phyloP scores from a whole-genome alignment of 208 protist genomes.

The Crithidia thermophila region DNA sequence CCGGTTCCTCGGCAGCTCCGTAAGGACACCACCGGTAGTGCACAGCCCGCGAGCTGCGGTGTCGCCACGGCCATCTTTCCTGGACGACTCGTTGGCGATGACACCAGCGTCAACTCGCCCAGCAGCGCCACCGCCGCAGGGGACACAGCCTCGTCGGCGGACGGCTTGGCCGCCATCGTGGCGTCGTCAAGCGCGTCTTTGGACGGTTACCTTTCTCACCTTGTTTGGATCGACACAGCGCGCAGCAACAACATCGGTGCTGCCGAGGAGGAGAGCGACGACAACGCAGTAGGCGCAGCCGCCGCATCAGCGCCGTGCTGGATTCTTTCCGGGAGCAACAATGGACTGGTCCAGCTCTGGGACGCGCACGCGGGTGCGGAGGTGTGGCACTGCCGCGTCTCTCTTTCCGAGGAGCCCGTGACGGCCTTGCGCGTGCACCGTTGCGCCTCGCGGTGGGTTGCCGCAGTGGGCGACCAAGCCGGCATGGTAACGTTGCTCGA shows the following conservation, averaged over 20 bases:
- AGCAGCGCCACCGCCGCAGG: background rate
- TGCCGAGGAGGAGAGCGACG: background rate
- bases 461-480: slow-evolving; percentile 57
- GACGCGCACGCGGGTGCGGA: slow-evolving; percentile 56
- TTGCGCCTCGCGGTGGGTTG: slow-evolving; percentile 15
- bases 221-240: slow-evolving; percentile 11
- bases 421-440: slow-evolving; percentile 38
- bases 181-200: slow-evolving; percentile 9
- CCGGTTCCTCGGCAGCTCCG: background rate
- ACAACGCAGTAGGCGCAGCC: background rate
- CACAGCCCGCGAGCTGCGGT: background rate
- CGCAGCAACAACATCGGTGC: no score
- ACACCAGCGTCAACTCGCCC: background rate
- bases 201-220: slow-evolving; percentile 31
- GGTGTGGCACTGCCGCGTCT: slow-evolving; percentile 67
- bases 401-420: slow-evolving; percentile 55
- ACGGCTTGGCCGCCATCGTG: background rate
- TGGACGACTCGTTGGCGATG: slow-evolving; percentile 39
- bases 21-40: background rate
- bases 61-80: slow-evolving; percentile 52
- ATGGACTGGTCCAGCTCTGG: slow-evolving; percentile 87
- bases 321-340: slow-evolving; percentile 70
- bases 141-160: no score
- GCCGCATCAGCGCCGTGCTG: slow-evolving; percentile 7
- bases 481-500: slow-evolving; percentile 62